These are phyloP conservation scores for Rhodomyrtus tomentosa DNA, from an alignment of 345 rosid species.

Conservation along the genomic window DNA sequence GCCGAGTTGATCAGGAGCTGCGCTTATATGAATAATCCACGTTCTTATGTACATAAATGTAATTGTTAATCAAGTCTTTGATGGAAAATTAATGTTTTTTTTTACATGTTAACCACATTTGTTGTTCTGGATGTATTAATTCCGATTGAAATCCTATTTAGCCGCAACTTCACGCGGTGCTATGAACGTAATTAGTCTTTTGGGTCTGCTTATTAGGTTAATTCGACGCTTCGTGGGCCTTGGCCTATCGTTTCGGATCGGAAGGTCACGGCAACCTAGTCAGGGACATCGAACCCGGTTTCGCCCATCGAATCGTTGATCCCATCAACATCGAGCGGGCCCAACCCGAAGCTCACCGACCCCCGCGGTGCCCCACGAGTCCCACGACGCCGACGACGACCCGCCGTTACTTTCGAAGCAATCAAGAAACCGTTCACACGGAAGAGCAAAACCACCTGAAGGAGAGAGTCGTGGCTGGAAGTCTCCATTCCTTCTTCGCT, in stretches of 20 bases:
- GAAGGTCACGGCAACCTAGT: neutral
- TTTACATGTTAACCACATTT: neutral
- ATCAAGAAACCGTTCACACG: neutral
- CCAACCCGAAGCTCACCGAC: neutral
- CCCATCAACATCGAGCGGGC: neutral
- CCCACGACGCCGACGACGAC: neutral
- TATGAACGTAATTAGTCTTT: too few relatives aligned
- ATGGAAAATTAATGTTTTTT: neutral
- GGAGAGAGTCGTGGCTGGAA: neutral
- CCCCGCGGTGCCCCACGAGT: neutral
- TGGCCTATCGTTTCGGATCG: neutral
- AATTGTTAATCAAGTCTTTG: neutral
- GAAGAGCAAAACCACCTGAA: neutral
- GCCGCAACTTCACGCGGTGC: too few relatives aligned
- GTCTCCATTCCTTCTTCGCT: neutral
- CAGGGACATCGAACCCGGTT: neutral
- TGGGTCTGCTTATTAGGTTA: too few relatives aligned
- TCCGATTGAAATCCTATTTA: neutral
- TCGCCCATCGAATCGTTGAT: neutral
- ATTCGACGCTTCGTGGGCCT: neutral
- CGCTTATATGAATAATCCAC: neutral
- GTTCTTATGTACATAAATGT: neutral
- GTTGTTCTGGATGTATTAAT: neutral
- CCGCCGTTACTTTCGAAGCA: neutral
- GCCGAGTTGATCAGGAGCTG: neutral